Percentiles rank a stretch among this genome's conserved stretches.
phyloP scores from a whole-genome alignment of 78 protist genomes.

The slime mould (Dictyostelium discoideum) region DNA sequence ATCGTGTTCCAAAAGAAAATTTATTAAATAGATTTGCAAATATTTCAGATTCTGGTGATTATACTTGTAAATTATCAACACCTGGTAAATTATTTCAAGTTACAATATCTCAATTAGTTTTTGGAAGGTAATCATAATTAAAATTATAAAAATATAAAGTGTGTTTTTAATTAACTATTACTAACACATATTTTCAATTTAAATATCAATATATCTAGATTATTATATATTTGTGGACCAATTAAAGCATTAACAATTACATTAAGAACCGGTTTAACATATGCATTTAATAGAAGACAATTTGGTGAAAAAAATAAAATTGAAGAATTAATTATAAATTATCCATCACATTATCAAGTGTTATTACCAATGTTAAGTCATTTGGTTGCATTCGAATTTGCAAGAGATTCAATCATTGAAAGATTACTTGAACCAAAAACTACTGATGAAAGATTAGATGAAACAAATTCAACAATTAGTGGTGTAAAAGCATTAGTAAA shows the following conservation, averaged over 20 bases:
- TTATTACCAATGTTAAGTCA: constrained; percentile 57
- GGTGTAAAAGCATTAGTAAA: constrained; percentile 57
- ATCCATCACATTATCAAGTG: constrained; percentile 64
- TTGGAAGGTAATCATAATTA: too few relatives aligned
- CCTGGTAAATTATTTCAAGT: constrained; percentile 63
- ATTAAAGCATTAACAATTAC: not conserved
- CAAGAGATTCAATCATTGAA: constrained; percentile 50
- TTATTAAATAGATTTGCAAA: constrained; percentile 79
- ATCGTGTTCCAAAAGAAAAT: constrained; percentile 83
- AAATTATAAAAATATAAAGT: too few relatives aligned
- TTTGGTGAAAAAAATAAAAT: constrained; percentile 59
- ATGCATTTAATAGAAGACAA: constrained; percentile 56
- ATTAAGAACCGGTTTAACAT: constrained; percentile 30
- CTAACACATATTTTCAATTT: too few relatives aligned
- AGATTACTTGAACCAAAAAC: constrained; percentile 12
- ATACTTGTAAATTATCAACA: constrained; percentile 12
- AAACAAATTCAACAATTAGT: constrained; percentile 30
- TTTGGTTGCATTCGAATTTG: constrained; percentile 41
- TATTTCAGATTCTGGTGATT: constrained; percentile 66
- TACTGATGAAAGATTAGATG: not conserved
- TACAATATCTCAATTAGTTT: constrained; percentile 66
- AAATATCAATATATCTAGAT: not conserved
- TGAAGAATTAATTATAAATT: constrained; percentile 51
- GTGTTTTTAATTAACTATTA: too few relatives aligned
- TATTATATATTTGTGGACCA: constrained; percentile 63